phyloP scores from a whole-genome alignment of 2,329 filamentous ascomycete genomes.

The Alternaria consortialis region DNA sequence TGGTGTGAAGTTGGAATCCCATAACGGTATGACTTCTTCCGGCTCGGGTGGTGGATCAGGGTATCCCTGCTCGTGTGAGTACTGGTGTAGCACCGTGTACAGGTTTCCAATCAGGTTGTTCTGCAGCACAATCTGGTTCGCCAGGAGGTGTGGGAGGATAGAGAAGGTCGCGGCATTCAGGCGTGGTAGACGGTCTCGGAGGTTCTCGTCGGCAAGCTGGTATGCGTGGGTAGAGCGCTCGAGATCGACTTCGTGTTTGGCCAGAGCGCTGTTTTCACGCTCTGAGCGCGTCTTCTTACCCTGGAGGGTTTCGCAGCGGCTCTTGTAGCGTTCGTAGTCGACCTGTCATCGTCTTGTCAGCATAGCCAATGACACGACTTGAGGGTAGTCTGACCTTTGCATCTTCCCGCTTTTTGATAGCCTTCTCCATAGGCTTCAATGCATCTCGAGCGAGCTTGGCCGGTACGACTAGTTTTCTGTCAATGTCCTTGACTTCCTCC shows the following conservation, averaged over 20 bases:
- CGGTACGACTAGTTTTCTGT: conserved; percentile 73
- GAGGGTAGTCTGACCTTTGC: conserved; percentile 63
- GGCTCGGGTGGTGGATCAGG: conserved; percentile 77
- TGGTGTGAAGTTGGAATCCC: conserved; percentile 70
- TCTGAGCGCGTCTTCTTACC: conserved; percentile 75
- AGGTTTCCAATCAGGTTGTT: conserved; percentile 79
- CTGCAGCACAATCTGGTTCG: conserved; percentile 76
- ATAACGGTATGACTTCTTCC: conserved; percentile 73
- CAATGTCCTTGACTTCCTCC: conserved; percentile 75
- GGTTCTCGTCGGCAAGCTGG: conserved; percentile 75
- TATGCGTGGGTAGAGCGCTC: conserved; percentile 75
- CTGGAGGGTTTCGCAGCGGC: conserved; percentile 72
- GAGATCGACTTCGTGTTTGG: conserved; percentile 76
- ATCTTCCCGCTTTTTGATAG: conserved; percentile 85
- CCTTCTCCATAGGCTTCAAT: conserved; percentile 78
- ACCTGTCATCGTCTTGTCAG: conserved; percentile 57
- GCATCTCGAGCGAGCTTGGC: conserved; percentile 73
- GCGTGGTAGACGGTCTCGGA: conserved; percentile 75
- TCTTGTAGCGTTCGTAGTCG: conserved; percentile 81
- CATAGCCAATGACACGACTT: neutral
- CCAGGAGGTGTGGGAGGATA: conserved; percentile 76
- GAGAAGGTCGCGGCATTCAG: conserved; percentile 75
- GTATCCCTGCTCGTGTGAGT: conserved; percentile 73
- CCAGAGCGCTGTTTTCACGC: conserved; percentile 75
- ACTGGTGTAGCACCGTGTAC: conserved; percentile 79